Percentiles rank a stretch among this genome's conserved stretches.
These are phyloP conservation scores for Ophiostoma populinum DNA, from an alignment of 2,329 filamentous ascomycete species.

Conservation along the genomic window DNA sequence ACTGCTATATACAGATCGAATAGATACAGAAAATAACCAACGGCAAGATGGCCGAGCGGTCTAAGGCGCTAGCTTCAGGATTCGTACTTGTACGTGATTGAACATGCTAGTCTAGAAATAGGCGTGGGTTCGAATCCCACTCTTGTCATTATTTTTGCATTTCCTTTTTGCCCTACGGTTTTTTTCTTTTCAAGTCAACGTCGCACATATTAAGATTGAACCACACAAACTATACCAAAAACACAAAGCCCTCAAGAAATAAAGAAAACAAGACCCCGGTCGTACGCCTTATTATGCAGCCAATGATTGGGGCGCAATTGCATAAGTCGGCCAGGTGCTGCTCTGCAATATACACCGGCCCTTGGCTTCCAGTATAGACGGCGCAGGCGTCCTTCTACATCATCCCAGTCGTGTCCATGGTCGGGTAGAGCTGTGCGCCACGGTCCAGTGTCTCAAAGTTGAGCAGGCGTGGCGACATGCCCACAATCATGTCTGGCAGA, in stretches of 20 bases:
- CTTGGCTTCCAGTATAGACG: no score
- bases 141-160: background rate
- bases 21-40: no score
- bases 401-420: constrained; percentile 10
- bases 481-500: constrained; percentile 10
- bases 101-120: constrained; percentile 2
- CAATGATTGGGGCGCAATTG: no score
- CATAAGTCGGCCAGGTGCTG: no score
- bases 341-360: no score
- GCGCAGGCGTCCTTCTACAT: background rate
- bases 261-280: no score
- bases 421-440: constrained; percentile 13
- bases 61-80: constrained; percentile 4
- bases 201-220: no score
- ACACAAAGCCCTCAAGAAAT: no score
- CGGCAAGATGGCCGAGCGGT: constrained; percentile 3
- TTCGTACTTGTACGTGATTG: background rate
- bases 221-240: no score
- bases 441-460: constrained; percentile 12
- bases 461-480: constrained; percentile 12
- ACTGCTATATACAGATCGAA: no score
- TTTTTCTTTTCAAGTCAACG: background rate
- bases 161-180: background rate
- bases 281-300: no score
- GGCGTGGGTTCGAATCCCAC: constrained; percentile 4